These are phyloP conservation scores for Aspergillus tanneri DNA, from an alignment of 2,329 filamentous ascomycete genomes.

Conservation along the genomic window DNA sequence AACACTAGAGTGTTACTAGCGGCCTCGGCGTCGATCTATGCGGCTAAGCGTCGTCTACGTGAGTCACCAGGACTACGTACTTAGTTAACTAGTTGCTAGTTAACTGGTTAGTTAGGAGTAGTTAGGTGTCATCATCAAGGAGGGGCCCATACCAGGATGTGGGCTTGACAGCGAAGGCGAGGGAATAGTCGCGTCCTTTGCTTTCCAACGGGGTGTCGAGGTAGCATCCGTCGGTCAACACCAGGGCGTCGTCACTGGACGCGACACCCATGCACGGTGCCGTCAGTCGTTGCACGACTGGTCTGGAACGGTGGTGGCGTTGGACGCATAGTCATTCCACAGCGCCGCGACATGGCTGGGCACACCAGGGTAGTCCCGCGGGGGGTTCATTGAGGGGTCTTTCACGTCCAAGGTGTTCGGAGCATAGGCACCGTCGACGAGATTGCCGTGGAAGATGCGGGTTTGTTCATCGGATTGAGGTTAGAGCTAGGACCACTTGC, in stretches of 20 bases:
- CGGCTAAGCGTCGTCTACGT: too few species aligned
- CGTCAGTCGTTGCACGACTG: too few species aligned
- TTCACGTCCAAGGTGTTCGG: conserved; percentile 51
- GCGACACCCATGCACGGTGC: not conserved
- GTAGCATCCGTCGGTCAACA: conserved; percentile 41
- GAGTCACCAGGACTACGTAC: too few species aligned
- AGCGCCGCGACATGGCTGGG: conserved; percentile 50
- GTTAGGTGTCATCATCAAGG: conserved; percentile 47
- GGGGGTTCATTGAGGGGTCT: conserved; percentile 50
- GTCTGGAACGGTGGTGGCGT: conserved; percentile 50
- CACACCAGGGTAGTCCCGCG: conserved; percentile 39
- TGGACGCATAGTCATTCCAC: conserved; percentile 55
- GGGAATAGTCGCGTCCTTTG: conserved; percentile 57
- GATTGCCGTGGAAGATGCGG: conserved; percentile 44
- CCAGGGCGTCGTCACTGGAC: conserved; percentile 27
- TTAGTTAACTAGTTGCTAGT: too few species aligned
- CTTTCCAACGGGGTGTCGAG: conserved; percentile 50
- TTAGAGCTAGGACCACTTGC: conserved; percentile 49
- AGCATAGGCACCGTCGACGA: conserved; percentile 43
- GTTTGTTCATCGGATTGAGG: conserved; percentile 46
- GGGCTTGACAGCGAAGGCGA: conserved; percentile 48
- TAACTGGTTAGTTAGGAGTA: too few species aligned
- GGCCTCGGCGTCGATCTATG: too few species aligned
- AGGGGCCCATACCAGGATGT: conserved; percentile 42
- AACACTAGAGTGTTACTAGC: too few species aligned